phyloP scores from a whole-genome alignment of 202 grass and related monocot species.

The Zizania palustris region DNA sequence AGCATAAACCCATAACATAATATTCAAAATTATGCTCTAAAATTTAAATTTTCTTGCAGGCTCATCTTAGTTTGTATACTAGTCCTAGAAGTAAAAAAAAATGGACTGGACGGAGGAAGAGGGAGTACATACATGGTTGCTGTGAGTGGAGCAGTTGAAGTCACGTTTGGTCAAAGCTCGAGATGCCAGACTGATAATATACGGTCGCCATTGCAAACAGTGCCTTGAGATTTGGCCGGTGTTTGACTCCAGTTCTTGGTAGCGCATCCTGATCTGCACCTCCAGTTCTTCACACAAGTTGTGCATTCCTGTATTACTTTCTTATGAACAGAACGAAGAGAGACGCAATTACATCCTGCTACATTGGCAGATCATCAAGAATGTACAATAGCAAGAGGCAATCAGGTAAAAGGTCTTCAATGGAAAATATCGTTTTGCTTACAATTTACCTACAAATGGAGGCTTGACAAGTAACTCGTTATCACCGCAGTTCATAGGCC shows the following conservation, averaged over 20 bases:
- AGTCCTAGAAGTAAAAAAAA: too few species aligned
- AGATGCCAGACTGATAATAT: conserved; percentile 5
- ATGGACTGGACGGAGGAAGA: too few species aligned
- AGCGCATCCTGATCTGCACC: neutral
- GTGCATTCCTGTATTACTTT: neutral
- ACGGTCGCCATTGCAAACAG: neutral
- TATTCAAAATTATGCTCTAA: too few species aligned
- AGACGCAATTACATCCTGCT: neutral
- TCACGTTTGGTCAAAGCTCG: conserved; percentile 14
- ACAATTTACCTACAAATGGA: neutral
- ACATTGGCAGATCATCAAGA: neutral
- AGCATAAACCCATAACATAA: too few species aligned
- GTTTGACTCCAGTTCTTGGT: neutral
- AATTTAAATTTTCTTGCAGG: too few species aligned
- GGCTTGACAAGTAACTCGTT: neutral
- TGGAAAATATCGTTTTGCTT: neutral
- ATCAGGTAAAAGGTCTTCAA: neutral
- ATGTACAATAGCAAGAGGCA: neutral
- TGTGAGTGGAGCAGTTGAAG: neutral
- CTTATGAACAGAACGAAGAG: neutral
- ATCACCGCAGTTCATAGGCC: neutral
- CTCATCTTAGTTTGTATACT: too few species aligned
- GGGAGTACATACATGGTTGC: too few species aligned
- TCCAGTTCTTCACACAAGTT: neutral
- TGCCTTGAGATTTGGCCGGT: neutral